Conservation (phyloP, 441 rosid species). For the Manihot esculenta region DNA sequence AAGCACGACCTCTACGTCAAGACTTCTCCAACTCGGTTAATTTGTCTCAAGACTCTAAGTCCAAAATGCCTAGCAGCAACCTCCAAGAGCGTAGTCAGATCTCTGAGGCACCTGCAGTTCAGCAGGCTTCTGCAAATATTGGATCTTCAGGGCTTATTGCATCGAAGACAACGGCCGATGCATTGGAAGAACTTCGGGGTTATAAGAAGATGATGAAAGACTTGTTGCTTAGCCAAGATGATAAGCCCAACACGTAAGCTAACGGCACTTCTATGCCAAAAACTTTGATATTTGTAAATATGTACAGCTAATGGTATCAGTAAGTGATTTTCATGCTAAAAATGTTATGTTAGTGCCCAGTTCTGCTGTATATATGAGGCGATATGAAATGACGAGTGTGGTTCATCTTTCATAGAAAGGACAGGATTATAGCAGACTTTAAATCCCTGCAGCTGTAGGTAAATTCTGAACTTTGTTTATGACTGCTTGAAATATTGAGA, state of each 20-base stretch:
- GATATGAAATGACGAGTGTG: not conserved
- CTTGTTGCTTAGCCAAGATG: constrained; percentile 52
- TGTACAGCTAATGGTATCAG: constrained; percentile 31
- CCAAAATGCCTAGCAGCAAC: constrained; percentile 38
- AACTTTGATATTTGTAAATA: constrained; percentile 22
- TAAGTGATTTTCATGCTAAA: constrained; percentile 19
- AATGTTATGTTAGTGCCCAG: constrained; percentile 17
- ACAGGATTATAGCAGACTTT: not conserved
- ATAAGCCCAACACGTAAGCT: constrained; percentile 27
- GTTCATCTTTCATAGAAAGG: not conserved
- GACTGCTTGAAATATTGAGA: constrained; percentile 4
- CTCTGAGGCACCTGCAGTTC: constrained; percentile 26
- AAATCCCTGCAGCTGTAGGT: not conserved
- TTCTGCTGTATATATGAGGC: constrained; percentile 17
- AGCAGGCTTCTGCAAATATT: constrained; percentile 32
- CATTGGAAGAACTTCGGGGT: constrained; percentile 73
- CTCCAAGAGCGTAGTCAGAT: constrained; percentile 26
- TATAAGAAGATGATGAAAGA: constrained; percentile 70
- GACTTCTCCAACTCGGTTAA: constrained; percentile 35
- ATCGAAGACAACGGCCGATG: constrained; percentile 83
- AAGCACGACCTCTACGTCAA: constrained; percentile 80
- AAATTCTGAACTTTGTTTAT: not conserved
- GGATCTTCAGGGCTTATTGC: constrained; percentile 42
- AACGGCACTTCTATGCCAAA: constrained; percentile 17
- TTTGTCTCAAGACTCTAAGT: constrained; percentile 32